Evolutionary conservation across 106 monocot genomes (phyloP).

Genomic region (Dendrobium huoshanense): DNA sequence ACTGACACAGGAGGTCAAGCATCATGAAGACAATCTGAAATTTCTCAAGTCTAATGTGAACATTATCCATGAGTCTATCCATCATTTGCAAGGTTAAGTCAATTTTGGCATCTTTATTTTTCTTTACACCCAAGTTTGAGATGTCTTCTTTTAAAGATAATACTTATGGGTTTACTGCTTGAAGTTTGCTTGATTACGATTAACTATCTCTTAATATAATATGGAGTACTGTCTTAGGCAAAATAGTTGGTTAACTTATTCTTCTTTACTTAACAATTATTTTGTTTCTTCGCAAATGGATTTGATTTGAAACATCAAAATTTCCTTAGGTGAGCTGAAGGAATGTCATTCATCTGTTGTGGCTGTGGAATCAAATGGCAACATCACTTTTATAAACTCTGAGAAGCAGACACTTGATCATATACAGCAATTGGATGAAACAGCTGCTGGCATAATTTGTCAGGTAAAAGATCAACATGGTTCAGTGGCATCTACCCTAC

Average conservation of each 20-base stretch:
- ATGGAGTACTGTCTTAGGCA: background rate
- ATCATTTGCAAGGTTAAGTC: constrained; percentile 34
- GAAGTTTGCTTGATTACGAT: background rate
- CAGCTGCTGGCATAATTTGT: constrained; percentile 69
- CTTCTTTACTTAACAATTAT: background rate
- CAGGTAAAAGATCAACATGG: constrained; percentile 41
- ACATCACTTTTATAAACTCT: constrained; percentile 15
- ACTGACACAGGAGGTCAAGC: constrained; percentile 57
- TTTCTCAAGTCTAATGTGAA: constrained; percentile 47
- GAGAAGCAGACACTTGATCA: constrained; percentile 43
- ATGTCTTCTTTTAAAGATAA: background rate
- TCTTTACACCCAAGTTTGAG: background rate
- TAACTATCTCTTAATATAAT: background rate
- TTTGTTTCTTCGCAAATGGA: background rate
- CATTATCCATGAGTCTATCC: constrained; percentile 34
- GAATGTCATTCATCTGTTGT: constrained; percentile 28
- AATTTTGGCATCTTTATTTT: background rate
- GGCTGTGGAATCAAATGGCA: constrained; percentile 20
- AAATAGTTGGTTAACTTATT: background rate
- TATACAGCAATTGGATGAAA: constrained; percentile 43
- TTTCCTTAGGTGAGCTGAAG: constrained; percentile 46
- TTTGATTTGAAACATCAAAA: background rate
- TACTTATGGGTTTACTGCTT: background rate
- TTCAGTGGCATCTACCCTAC: constrained; percentile 29
- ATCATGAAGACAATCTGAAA: constrained; percentile 65